Percentiles rank a stretch among this genome's conserved stretches.
phyloP scores from a whole-genome alignment of 352 stramenopile species.

The Phytopythium litorale region DNA sequence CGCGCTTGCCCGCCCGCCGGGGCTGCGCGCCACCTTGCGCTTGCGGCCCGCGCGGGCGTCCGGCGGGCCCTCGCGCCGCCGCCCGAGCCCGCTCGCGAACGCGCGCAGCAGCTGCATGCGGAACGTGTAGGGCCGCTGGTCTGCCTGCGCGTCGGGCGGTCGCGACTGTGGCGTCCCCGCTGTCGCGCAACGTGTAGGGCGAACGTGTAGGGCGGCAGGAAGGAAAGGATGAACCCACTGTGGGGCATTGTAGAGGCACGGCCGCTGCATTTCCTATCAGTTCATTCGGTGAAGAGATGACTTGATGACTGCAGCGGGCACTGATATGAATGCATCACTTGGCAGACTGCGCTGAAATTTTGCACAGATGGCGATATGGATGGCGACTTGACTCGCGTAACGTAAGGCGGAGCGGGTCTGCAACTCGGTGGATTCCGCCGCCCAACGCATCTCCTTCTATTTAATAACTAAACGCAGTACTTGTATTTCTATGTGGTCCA shows the following conservation, averaged over 20 bases:
- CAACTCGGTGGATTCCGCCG: not conserved
- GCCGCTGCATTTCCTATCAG: too few relatives aligned
- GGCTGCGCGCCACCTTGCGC: conserved; percentile 1
- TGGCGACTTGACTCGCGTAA: not conserved
- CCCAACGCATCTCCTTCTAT: not conserved
- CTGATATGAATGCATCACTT: too few relatives aligned
- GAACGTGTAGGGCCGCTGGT: too few relatives aligned
- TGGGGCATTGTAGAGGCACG: too few relatives aligned
- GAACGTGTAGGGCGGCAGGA: too few relatives aligned
- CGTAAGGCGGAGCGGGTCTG: not conserved
- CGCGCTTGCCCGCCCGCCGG: not conserved
- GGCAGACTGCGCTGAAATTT: not conserved
- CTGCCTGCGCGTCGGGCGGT: too few relatives aligned
- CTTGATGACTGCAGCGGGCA: too few relatives aligned
- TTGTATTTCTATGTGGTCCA: too few relatives aligned
- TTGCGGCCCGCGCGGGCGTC: not conserved
- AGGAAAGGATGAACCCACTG: too few relatives aligned
- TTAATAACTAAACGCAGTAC: not conserved
- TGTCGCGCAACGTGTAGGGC: too few relatives aligned
- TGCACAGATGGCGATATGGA: not conserved
- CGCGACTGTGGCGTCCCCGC: too few relatives aligned
- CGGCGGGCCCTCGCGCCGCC: not conserved
- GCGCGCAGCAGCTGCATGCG: conserved; percentile 5
- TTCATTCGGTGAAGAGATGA: too few relatives aligned
- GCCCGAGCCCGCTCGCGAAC: not conserved